These are phyloP conservation scores for Hippophae tibetana DNA, from an alignment of 306 rosid species.

Conservation along the genomic window DNA sequence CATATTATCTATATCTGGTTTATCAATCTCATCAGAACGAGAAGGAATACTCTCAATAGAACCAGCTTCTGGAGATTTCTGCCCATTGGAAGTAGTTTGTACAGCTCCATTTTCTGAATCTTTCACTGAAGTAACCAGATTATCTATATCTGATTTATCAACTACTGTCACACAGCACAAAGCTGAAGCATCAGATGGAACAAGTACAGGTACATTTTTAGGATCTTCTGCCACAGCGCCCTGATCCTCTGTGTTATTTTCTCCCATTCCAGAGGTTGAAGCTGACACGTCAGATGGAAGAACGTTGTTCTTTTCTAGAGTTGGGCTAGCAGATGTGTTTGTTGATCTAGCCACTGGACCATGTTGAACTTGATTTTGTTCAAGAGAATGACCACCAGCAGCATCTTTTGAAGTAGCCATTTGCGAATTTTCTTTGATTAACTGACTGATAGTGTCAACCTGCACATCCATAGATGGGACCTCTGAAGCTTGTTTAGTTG, in stretches of 20 bases:
- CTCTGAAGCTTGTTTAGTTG: slow-evolving; percentile 21
- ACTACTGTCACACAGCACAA: background rate
- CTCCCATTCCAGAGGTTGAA: too few relatives aligned
- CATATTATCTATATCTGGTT: too few relatives aligned
- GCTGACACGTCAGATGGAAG: too few relatives aligned
- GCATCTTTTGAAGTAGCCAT: slow-evolving; percentile 19
- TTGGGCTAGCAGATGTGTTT: slow-evolving; percentile 24
- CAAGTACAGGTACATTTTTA: background rate
- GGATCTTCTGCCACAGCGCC: too few relatives aligned
- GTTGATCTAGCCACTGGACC: slow-evolving; percentile 23
- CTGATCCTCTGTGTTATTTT: too few relatives aligned
- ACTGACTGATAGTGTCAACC: slow-evolving; percentile 29
- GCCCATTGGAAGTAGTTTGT: too few relatives aligned
- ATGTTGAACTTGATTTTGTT: slow-evolving; percentile 24
- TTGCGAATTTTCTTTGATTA: slow-evolving; percentile 17
- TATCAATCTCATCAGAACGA: too few relatives aligned
- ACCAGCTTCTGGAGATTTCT: too few relatives aligned
- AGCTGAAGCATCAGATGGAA: slow-evolving; percentile 25
- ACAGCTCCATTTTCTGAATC: too few relatives aligned
- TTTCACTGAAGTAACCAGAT: too few relatives aligned
- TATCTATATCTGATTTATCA: background rate
- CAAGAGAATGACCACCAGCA: slow-evolving; percentile 24
- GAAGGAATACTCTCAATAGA: too few relatives aligned
- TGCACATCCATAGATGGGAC: slow-evolving; percentile 27
- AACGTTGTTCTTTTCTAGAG: slow-evolving; percentile 21